Conservation (phyloP, 192 early-diverging fungal genomes). For the Funneliformis mosseae region DNA sequence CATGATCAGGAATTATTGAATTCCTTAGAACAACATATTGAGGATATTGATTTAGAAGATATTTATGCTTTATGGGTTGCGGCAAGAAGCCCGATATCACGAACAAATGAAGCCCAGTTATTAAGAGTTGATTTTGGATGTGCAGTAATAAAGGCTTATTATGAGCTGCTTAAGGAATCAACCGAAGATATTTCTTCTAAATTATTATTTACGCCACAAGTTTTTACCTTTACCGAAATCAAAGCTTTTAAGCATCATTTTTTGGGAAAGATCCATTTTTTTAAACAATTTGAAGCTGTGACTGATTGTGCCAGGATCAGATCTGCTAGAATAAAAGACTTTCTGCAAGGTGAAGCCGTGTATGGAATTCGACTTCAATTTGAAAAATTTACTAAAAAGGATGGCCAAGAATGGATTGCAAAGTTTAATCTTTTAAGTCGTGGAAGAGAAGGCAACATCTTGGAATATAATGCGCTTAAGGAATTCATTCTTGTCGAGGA, state of each 20-base stretch:
- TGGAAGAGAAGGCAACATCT: slow-evolving; percentile 4
- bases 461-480: slow-evolving; percentile 15
- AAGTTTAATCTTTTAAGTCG: slow-evolving; percentile 1
- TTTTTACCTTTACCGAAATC: slow-evolving; percentile 20
- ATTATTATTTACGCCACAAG: slow-evolving; percentile 31
- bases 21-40: background rate
- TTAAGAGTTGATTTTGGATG: background rate
- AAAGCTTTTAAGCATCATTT: slow-evolving; percentile 16
- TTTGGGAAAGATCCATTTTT: slow-evolving; percentile 37
- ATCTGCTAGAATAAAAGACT: slow-evolving; percentile 20
- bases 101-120: background rate
- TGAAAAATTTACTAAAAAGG: slow-evolving; percentile 23
- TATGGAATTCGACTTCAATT: slow-evolving; percentile 22
- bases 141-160: slow-evolving; percentile 16
- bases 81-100: no score
- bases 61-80: slow-evolving; percentile 14
- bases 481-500: slow-evolving; percentile 39
- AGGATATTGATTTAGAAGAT: slow-evolving; percentile 12
- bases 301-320: slow-evolving; percentile 23
- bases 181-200: background rate
- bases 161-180: background rate
- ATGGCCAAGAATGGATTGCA: background rate
- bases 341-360: slow-evolving; percentile 10
- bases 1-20: background rate
- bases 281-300: slow-evolving; percentile 38